Evolutionary conservation across 805 yeast genomes (phyloP).

Genomic region (Candida wancherniae): DNA sequence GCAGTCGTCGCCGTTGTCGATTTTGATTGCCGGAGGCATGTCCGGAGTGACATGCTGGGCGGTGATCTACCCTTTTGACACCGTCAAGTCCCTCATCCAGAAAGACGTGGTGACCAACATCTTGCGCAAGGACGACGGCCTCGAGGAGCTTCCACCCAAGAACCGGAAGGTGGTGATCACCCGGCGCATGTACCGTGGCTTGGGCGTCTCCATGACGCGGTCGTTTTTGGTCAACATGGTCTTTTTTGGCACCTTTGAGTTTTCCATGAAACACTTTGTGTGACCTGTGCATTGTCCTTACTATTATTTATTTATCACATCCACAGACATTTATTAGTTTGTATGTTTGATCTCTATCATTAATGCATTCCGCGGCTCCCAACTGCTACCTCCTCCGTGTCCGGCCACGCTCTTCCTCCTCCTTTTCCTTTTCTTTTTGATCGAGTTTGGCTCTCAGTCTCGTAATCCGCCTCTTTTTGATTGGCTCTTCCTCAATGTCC

Average conservation of each 20-base stretch:
- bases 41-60: constrained; percentile 77
- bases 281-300: constrained; percentile 1
- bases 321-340: not conserved
- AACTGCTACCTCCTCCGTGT: constrained; percentile 6
- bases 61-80: constrained; percentile 68
- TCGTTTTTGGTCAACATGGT: constrained; percentile 71
- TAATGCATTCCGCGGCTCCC: too few relatives aligned
- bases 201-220: constrained; percentile 69
- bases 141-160: constrained; percentile 35
- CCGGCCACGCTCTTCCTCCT: constrained; percentile 9
- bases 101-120: constrained; percentile 68
- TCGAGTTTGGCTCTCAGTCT: constrained; percentile 4
- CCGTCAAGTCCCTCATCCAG: constrained; percentile 71
- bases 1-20: constrained; percentile 27
- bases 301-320: not conserved
- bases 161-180: constrained; percentile 28
- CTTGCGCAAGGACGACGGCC: constrained; percentile 46
- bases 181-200: constrained; percentile 64
- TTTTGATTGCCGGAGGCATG: constrained; percentile 63
- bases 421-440: constrained; percentile 4
- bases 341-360: not conserved
- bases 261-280: constrained; percentile 51
- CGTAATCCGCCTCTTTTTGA: constrained; percentile 7
- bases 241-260: constrained; percentile 70
- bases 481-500: constrained; percentile 14